These are phyloP conservation scores for Globisporangium splendens DNA, from an alignment of 352 stramenopile genomes.

Conservation along the genomic window DNA sequence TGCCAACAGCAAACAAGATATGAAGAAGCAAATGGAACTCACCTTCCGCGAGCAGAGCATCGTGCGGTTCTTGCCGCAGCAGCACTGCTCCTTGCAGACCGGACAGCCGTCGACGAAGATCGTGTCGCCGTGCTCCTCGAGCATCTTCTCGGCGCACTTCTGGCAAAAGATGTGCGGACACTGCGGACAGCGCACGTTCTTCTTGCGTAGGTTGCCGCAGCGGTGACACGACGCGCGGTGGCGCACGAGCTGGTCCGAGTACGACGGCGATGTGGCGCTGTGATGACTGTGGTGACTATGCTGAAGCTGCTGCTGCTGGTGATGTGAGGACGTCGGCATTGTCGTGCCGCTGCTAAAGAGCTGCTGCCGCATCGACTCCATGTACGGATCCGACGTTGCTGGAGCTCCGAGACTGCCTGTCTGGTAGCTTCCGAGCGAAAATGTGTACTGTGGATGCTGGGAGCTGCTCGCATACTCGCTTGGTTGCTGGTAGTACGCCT, in stretches of 20 bases:
- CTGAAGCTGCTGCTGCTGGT: neutral
- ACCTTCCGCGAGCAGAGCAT: conserved; percentile 63
- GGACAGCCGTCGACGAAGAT: conserved; percentile 82
- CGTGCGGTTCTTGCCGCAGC: conserved; percentile 84
- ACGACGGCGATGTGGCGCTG: neutral
- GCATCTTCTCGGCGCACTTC: conserved; percentile 88
- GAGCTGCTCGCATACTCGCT: conserved; percentile 16
- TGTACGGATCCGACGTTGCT: conserved; percentile 10
- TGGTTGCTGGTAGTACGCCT: conserved; percentile 22
- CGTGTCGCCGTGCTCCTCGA: conserved; percentile 73
- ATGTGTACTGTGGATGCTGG: conserved; percentile 17
- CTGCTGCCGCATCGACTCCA: conserved; percentile 18
- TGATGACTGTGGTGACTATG: neutral
- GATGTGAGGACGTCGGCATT: neutral
- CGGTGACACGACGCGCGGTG: conserved; percentile 85
- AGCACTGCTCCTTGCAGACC: conserved; percentile 87
- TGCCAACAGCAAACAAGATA: neutral
- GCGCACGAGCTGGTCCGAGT: conserved; percentile 43
- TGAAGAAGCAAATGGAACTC: conserved; percentile 2
- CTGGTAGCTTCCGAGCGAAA: conserved; percentile 10
- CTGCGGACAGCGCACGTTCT: conserved; percentile 75
- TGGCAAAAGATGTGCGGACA: conserved; percentile 89
- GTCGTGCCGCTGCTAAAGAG: conserved; percentile 5
- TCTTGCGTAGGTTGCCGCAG: conserved; percentile 87
- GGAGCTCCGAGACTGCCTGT: neutral